phyloP scores from a whole-genome alignment of 495 filamentous ascomycete species.

The Penicillium antarcticum region DNA sequence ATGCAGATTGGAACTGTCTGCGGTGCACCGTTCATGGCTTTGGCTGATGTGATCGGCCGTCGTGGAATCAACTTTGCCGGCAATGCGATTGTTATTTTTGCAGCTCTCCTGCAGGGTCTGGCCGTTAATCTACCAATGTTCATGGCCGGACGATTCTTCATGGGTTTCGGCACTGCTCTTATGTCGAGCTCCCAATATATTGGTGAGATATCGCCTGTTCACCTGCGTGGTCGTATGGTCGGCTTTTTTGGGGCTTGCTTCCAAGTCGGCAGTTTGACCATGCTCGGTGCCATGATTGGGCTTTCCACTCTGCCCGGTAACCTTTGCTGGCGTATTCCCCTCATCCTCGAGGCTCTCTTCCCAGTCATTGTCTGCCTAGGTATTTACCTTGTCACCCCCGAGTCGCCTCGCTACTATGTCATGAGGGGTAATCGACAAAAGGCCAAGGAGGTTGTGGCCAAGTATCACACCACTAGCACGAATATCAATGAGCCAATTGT shows the following conservation, averaged over 20 bases:
- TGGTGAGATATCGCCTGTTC: slow-evolving; percentile 40
- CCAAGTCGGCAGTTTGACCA: slow-evolving; percentile 37
- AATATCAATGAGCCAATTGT: slow-evolving; percentile 38
- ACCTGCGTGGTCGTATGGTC: slow-evolving; percentile 41
- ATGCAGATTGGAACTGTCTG: slow-evolving; percentile 40
- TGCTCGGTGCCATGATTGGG: slow-evolving; percentile 36
- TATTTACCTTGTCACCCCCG: slow-evolving; percentile 37
- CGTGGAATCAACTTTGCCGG: slow-evolving; percentile 39
- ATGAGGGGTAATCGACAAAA: slow-evolving; percentile 32
- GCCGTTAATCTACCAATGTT: slow-evolving; percentile 32
- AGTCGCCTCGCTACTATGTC: slow-evolving; percentile 41
- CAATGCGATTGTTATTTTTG: slow-evolving; percentile 35
- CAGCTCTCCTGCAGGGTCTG: slow-evolving; percentile 37
- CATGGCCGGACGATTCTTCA: slow-evolving; percentile 39
- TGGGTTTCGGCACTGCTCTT: slow-evolving; percentile 39
- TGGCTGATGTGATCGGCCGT: slow-evolving; percentile 38
- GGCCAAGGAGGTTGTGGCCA: slow-evolving; percentile 33
- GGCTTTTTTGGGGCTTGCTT: slow-evolving; percentile 45
- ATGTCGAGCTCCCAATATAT: slow-evolving; percentile 43
- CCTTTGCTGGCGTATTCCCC: slow-evolving; percentile 33
- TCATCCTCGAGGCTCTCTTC: slow-evolving; percentile 37
- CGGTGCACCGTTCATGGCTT: slow-evolving; percentile 33
- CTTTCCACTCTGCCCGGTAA: slow-evolving; percentile 25
- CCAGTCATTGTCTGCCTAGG: slow-evolving; percentile 35
- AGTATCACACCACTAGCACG: slow-evolving; percentile 36